Percentiles rank a stretch among this genome's conserved stretches.
These are phyloP conservation scores for Gigaspora rosea DNA, from an alignment of 192 early-diverging fungal genomes.

Conservation along the genomic window DNA sequence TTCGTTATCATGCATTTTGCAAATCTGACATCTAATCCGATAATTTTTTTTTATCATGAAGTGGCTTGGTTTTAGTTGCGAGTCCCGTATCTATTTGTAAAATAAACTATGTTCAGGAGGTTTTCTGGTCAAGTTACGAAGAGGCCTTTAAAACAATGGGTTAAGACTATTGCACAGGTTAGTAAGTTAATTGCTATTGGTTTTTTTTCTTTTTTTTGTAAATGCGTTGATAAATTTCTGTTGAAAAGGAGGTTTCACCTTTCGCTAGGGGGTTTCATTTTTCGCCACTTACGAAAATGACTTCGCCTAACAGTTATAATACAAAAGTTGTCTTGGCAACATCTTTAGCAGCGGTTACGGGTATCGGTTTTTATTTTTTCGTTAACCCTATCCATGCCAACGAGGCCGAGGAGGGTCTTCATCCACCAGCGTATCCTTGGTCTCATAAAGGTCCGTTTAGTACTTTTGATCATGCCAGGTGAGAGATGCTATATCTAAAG, in stretches of 20 bases:
- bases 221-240: background rate
- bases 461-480: constrained; percentile 93
- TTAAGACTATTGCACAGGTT: constrained; percentile 25
- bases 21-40: too few relatives aligned
- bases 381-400: constrained; percentile 67
- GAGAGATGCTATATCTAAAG: constrained; percentile 36
- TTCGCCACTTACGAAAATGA: background rate
- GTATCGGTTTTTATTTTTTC: constrained; percentile 50
- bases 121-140: constrained; percentile 40
- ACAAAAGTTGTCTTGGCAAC: constrained; percentile 38
- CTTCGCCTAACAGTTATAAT: constrained; percentile 31
- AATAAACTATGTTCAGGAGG: constrained; percentile 42
- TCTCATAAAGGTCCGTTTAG: constrained; percentile 77
- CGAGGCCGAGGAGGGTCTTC: constrained; percentile 90
- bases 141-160: constrained; percentile 37
- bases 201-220: constrained; percentile 15
- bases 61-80: too few relatives aligned
- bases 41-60: too few relatives aligned
- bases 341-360: constrained; percentile 59
- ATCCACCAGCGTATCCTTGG: constrained; percentile 88
- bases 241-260: background rate
- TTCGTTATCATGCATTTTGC: too few relatives aligned
- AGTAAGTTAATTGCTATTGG: constrained; percentile 5
- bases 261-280: background rate
- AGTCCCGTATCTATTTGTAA: too few relatives aligned